phyloP scores from a whole-genome alignment of 495 filamentous ascomycete genomes.

The Collariella sp. region DNA sequence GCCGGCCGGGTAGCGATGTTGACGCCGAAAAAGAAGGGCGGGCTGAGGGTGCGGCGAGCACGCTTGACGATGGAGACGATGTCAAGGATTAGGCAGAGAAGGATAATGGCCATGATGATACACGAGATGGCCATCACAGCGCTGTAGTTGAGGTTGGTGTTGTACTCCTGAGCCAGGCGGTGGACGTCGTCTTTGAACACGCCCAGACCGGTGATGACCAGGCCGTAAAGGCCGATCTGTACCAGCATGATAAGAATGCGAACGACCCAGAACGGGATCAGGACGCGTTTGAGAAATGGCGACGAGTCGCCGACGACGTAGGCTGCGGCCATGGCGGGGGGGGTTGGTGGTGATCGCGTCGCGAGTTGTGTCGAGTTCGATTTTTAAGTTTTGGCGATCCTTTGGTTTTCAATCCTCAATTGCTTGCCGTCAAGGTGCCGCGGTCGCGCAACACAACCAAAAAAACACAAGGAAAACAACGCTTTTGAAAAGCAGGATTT shows the following conservation, averaged over 20 bases:
- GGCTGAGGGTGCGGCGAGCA: slow-evolving; percentile 20
- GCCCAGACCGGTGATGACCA: slow-evolving; percentile 15
- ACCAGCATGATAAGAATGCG: slow-evolving; percentile 43
- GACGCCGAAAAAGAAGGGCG: slow-evolving; percentile 23
- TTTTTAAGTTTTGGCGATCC: too few species aligned
- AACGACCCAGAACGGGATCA: slow-evolving; percentile 89
- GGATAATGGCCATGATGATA: slow-evolving; percentile 19
- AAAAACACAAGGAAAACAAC: not conserved
- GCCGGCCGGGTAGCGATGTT: too few species aligned
- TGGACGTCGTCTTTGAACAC: slow-evolving; percentile 10
- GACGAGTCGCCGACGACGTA: slow-evolving; percentile 26
- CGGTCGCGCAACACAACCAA: not conserved
- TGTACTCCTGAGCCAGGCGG: slow-evolving; percentile 8
- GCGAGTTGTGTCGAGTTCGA: too few species aligned
- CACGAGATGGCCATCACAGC: slow-evolving; percentile 8
- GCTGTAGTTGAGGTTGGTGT: slow-evolving; percentile 6
- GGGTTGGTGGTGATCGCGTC: not conserved
- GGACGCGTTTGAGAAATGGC: slow-evolving; percentile 42
- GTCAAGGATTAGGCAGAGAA: slow-evolving; percentile 22
- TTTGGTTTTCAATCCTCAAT: too few species aligned
- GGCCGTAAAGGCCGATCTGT: slow-evolving; percentile 17
- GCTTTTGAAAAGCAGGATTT: not conserved
- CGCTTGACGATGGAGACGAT: slow-evolving; percentile 30
- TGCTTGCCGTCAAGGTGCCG: not conserved
- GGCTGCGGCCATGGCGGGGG: slow-evolving; percentile 12